These are phyloP conservation scores for Scedosporium apiospermum DNA, from an alignment of 2,329 filamentous ascomycete species.

Conservation along the genomic window DNA sequence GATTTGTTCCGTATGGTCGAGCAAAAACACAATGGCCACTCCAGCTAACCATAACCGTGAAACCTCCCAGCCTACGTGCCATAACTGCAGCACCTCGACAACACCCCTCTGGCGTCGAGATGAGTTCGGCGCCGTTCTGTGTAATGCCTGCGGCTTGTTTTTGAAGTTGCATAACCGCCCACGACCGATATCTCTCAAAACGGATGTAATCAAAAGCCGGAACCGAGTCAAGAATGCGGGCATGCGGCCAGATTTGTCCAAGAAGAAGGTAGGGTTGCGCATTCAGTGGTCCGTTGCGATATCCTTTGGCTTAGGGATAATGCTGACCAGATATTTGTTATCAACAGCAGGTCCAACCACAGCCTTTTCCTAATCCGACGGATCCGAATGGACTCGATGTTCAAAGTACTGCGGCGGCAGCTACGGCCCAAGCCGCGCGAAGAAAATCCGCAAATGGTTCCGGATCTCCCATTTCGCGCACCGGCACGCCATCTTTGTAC, in stretches of 20 bases:
- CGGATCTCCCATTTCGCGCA: conserved; percentile 71
- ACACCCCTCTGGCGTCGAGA: conserved; percentile 97
- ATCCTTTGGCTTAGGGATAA: neutral
- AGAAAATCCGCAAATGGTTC: conserved; percentile 64
- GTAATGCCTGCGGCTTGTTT: conserved; percentile 97
- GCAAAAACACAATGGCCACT: conserved; percentile 40
- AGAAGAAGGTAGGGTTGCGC: conserved; percentile 61
- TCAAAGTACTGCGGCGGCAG: conserved; percentile 47
- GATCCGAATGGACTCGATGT: conserved; percentile 53
- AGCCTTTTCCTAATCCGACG: conserved; percentile 27
- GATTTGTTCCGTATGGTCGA: neutral
- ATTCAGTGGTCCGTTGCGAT: neutral
- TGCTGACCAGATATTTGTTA: conserved; percentile 9
- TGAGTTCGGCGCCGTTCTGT: conserved; percentile 89
- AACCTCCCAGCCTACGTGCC: conserved; percentile 80
- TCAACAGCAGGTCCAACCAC: conserved; percentile 27
- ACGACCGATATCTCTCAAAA: conserved; percentile 92
- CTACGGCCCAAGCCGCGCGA: conserved; percentile 36
- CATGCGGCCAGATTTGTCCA: conserved; percentile 63
- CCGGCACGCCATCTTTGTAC: conserved; percentile 66
- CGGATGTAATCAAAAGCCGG: conserved; percentile 98
- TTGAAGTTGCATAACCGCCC: conserved; percentile 92
- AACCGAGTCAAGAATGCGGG: conserved; percentile 79
- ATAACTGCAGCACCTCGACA: conserved; percentile 92
- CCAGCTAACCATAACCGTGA: conserved; percentile 47